Evolutionary conservation across 2,329 filamentous ascomycete genomes (phyloP).

Genomic region (Onygenales sp.): DNA sequence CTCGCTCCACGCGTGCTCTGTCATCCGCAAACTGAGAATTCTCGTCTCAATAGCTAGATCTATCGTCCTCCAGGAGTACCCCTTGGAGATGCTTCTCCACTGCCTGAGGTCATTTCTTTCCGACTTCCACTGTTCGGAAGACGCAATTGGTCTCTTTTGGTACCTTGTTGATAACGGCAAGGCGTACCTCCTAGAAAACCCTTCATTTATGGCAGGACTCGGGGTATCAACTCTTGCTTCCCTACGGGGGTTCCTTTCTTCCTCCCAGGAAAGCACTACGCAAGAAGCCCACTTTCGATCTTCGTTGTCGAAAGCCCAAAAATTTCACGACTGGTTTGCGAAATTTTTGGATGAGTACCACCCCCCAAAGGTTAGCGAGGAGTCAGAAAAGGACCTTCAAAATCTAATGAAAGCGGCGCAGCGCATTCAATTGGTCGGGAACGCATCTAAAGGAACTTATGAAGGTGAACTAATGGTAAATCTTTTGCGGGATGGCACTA

Average conservation of each 20-base stretch:
- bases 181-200: slow-evolving; percentile 52
- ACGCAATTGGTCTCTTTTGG: slow-evolving; percentile 75
- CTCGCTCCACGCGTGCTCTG: slow-evolving; percentile 74
- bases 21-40: slow-evolving; percentile 76
- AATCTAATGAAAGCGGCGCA: slow-evolving; percentile 61
- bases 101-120: slow-evolving; percentile 69
- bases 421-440: slow-evolving; percentile 57
- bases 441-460: slow-evolving; percentile 57
- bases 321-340: slow-evolving; percentile 71
- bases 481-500: slow-evolving; percentile 63
- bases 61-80: slow-evolving; percentile 66
- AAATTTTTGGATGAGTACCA: slow-evolving; percentile 57
- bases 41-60: slow-evolving; percentile 68
- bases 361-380: slow-evolving; percentile 40
- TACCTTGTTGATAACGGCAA: slow-evolving; percentile 67
- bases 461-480: slow-evolving; percentile 74
- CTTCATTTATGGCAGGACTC: slow-evolving; percentile 73
- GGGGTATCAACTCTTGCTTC: slow-evolving; percentile 71
- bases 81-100: slow-evolving; percentile 81
- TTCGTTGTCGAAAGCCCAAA: slow-evolving; percentile 65
- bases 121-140: slow-evolving; percentile 79
- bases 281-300: slow-evolving; percentile 73
- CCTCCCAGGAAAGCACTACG: slow-evolving; percentile 67
- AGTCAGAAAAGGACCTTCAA: slow-evolving; percentile 50
- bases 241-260: slow-evolving; percentile 64